Percentiles rank a stretch among this genome's conserved stretches.
phyloP scores from a whole-genome alignment of 345 rosid genomes.

The Aquilaria sinensis region DNA sequence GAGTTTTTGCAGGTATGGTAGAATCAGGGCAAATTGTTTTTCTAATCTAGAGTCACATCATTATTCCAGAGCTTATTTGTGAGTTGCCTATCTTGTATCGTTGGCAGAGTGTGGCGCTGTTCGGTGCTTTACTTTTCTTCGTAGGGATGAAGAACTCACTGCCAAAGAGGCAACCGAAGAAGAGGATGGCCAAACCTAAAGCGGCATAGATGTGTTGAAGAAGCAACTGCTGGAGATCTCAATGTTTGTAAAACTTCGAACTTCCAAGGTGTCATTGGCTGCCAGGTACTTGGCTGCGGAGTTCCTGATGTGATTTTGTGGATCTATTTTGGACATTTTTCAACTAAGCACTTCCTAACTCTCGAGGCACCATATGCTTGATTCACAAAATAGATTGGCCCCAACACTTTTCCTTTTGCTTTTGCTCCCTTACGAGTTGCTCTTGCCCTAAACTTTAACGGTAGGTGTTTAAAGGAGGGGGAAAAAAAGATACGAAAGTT shows the following conservation, averaged over 20 bases:
- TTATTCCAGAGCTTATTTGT: background rate
- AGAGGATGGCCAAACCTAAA: slow-evolving; percentile 49
- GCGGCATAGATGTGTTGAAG: slow-evolving; percentile 28
- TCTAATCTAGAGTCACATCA: background rate
- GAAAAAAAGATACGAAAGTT: no score
- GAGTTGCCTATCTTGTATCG: slow-evolving; percentile 3
- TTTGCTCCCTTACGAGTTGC: no score
- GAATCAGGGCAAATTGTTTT: background rate
- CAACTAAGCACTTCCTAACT: background rate
- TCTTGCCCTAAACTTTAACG: no score
- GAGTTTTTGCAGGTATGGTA: slow-evolving; percentile 64
- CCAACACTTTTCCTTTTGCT: no score
- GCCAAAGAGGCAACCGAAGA: slow-evolving; percentile 55
- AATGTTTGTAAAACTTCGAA: background rate
- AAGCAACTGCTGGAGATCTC: slow-evolving; percentile 1
- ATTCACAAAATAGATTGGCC: background rate
- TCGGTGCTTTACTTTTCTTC: slow-evolving; percentile 88
- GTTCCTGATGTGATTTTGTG: slow-evolving; percentile 12
- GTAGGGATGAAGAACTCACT: slow-evolving; percentile 78
- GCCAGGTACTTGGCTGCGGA: slow-evolving; percentile 2
- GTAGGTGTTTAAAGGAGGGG: no score
- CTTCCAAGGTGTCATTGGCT: background rate
- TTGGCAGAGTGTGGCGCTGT: slow-evolving; percentile 67
- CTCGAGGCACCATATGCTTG: background rate
- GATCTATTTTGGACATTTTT: background rate